A percentile compares a stretch with the other conserved stretches of the same genome.
phyloP scores from a whole-genome alignment of 805 yeast species.

The Myxozyma neotropica region DNA sequence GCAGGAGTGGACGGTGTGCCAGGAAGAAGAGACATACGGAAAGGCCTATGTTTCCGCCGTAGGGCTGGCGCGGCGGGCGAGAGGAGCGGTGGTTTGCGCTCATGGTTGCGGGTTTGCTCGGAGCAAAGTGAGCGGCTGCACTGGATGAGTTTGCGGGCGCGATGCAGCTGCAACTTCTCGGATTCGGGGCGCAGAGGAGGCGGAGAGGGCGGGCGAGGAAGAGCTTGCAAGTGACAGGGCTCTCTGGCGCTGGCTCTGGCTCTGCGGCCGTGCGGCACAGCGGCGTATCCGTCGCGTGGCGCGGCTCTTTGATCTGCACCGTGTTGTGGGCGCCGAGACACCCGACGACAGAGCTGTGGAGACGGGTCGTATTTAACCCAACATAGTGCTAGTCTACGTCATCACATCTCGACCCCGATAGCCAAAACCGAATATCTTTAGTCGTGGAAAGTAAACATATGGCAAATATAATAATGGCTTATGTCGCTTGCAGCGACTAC shows the following conservation, averaged over 20 bases:
- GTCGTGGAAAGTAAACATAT: not conserved
- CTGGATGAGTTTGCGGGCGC: too few species aligned
- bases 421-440: not conserved
- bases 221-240: conserved; percentile 9
- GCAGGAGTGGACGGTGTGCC: not conserved
- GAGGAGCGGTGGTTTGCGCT: conserved; percentile 9
- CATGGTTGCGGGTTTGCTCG: not conserved
- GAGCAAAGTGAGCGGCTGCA: not conserved
- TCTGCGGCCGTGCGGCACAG: too few species aligned
- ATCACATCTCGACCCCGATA: conserved; percentile 5
- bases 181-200: too few species aligned
- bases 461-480: too few species aligned
- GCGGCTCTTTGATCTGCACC: conserved; percentile 4
- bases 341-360: too few species aligned
- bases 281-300: conserved; percentile 1
- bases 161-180: too few species aligned
- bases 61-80: conserved; percentile 14
- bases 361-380: too few species aligned
- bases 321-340: conserved; percentile 3
- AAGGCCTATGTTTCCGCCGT: conserved; percentile 13
- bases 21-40: not conserved
- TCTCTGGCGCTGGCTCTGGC: too few species aligned
- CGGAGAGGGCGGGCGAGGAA: too few species aligned
- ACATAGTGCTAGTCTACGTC: not conserved
- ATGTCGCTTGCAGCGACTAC: too few species aligned